Evolutionary conservation across 306 rosid species (phyloP).

Genomic region (Dalbergia cochinchinensis): DNA sequence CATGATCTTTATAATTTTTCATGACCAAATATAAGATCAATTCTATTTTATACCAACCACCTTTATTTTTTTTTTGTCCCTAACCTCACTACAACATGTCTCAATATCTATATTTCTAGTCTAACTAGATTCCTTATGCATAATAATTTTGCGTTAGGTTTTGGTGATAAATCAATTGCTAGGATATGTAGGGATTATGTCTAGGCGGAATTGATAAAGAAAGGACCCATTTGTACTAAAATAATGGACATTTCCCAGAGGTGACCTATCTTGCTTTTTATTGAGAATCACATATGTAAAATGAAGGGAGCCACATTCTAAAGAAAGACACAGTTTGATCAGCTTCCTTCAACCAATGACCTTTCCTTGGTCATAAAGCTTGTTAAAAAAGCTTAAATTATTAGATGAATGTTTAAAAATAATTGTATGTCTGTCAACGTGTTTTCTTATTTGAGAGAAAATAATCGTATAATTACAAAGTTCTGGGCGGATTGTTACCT

Average conservation of each 20-base stretch:
- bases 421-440: neutral
- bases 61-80: conserved; percentile 31
- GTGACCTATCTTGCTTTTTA: neutral
- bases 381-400: neutral
- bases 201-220: conserved; percentile 31
- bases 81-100: conserved; percentile 16
- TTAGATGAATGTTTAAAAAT: neutral
- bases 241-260: conserved; percentile 4
- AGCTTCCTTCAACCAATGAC: neutral
- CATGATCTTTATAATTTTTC: conserved; percentile 9
- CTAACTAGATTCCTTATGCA: conserved; percentile 37
- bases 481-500: too few relatives aligned
- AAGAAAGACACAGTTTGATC: neutral
- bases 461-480: too few relatives aligned
- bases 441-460: neutral
- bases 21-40: neutral
- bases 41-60: neutral
- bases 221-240: conserved; percentile 17
- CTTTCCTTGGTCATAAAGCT: neutral
- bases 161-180: conserved; percentile 38
- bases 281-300: neutral
- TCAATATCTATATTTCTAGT: conserved; percentile 21
- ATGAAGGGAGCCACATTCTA: neutral
- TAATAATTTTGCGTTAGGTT: conserved; percentile 17
- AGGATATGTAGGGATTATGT: conserved; percentile 9